These are phyloP conservation scores for Thamnidium elegans DNA, from an alignment of 192 early-diverging fungal genomes.

Conservation along the genomic window DNA sequence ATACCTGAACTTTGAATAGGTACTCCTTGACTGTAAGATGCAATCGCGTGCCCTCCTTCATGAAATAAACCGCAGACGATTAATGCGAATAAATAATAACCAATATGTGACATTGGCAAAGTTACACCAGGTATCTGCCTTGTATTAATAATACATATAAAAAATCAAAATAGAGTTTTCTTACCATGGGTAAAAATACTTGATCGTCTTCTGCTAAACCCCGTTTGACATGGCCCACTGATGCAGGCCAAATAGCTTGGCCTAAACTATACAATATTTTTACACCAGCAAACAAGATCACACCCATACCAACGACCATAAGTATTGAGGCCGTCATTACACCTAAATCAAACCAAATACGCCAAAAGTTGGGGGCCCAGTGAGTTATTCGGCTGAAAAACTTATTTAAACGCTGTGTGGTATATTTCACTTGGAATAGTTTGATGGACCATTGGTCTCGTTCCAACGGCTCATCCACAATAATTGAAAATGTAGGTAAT, in stretches of 20 bases:
- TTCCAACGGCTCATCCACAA: not conserved
- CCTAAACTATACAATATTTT: conserved; percentile 31
- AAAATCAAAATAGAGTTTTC: too few species aligned
- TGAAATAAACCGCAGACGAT: conserved; percentile 65
- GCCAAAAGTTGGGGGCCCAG: conserved; percentile 47
- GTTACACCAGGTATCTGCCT: conserved; percentile 74
- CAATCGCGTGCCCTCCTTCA: conserved; percentile 73
- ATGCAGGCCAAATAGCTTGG: not conserved
- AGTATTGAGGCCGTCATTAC: conserved; percentile 40
- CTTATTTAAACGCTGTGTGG: conserved; percentile 45
- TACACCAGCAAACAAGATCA: conserved; percentile 48
- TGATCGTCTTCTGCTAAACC: conserved; percentile 27
- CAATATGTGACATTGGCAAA: conserved; percentile 61
- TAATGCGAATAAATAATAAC: conserved; percentile 63
- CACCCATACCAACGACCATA: conserved; percentile 45
- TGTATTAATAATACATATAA: not conserved
- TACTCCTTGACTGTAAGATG: conserved; percentile 62
- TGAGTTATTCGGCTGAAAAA: conserved; percentile 41
- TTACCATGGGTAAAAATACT: conserved; percentile 66
- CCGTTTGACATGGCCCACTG: conserved; percentile 9
- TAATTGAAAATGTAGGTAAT: conserved; percentile 22
- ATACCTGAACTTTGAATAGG: conserved; percentile 61
- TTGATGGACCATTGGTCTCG: conserved; percentile 33
- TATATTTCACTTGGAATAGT: conserved; percentile 48
- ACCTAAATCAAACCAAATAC: conserved; percentile 56